Evolutionary conservation across 1,284 basidiomycete genomes (phyloP), one percentile per base, ranked within the genome.

Genomic region (Peniophora sp.): DNA sequence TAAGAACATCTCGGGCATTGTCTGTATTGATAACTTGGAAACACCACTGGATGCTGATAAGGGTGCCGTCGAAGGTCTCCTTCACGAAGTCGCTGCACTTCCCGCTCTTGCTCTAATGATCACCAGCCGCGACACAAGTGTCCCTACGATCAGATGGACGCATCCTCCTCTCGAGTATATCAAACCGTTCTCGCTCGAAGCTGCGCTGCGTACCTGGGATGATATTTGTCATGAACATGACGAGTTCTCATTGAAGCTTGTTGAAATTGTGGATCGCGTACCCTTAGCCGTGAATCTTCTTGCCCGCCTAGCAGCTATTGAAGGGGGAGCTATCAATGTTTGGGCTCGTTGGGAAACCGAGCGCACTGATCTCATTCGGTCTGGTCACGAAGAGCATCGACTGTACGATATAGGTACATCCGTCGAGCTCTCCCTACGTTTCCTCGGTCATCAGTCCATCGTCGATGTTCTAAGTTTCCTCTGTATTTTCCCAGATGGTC

Each of bases 1-100:
- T 51, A 2, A 51, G 52, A 19, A 50, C 63, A 11, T 38, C 49
- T 11, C 53, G 2, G 48, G 53, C 2, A 25, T 67, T 2, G 32
- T 69, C 9, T 34, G 67, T 1, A 53, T 69, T 5, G 66, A 69
- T 32, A 67, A 69, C 49, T 59, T 69, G 36, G 66, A 69, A 49
- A 67, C 65, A 0, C 54, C 59, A 0, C 66, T 64, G 65, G 56
- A 63, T 27, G 5, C 12, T n/a, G n/a, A 19, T 5, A 43, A n/a
- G 9, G 14, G 9, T 27, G 39, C 14, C 14, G 38, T 50, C 22
- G 39, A 50, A 23, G 25, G 16, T 8, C 19, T 50, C 14, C n/a
- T 50, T 11, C 11, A 8, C 11, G 20, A 34, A 9, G 2, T 50
- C 10, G 19, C 49, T 20, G 22, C 39, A 36, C 34, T 36, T 10